Evolutionary conservation across 257 asterid genomes (phyloP).

Genomic region (Eucommia ulmoides): DNA sequence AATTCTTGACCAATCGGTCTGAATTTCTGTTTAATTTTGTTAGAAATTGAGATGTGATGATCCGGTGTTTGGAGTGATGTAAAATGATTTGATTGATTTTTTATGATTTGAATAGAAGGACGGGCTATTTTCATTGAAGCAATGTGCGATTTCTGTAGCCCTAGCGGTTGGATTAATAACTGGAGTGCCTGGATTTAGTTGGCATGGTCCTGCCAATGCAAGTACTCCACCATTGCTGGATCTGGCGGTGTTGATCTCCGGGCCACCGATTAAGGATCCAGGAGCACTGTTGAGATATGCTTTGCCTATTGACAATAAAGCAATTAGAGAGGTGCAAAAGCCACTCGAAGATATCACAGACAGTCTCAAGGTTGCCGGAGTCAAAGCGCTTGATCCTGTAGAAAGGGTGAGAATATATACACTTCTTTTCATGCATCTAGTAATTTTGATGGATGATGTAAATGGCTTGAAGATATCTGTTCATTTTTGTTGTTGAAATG

Average conservation of each 20-base stretch:
- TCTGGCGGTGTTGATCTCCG: constrained; percentile 81
- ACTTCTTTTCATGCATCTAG: constrained; percentile 2
- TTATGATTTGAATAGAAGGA: constrained; percentile 35
- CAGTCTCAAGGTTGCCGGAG: constrained; percentile 77
- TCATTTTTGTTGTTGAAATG: constrained; percentile 12
- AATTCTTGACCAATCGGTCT: not conserved
- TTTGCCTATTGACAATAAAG: constrained; percentile 85
- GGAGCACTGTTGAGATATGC: constrained; percentile 87
- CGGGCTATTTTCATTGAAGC: constrained; percentile 32
- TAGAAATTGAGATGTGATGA: too few species aligned
- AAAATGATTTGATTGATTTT: constrained; percentile 1
- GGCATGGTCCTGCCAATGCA: constrained; percentile 38
- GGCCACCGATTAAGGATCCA: constrained; percentile 97
- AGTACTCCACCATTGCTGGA: constrained; percentile 60
- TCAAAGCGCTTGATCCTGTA: constrained; percentile 74
- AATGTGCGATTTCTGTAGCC: constrained; percentile 63
- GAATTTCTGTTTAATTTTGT: not conserved
- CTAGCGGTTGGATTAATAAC: constrained; percentile 50
- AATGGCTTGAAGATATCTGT: not conserved
- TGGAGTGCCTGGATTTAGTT: constrained; percentile 41
- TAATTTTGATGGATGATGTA: not conserved
- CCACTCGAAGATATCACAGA: constrained; percentile 96
- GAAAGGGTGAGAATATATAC: constrained; percentile 58
- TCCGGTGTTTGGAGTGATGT: not conserved
- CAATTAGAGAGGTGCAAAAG: constrained; percentile 92